Evolutionary conservation across 192 early-diverging fungal genomes (phyloP).

Genomic region (Cladochytrium replicatum): DNA sequence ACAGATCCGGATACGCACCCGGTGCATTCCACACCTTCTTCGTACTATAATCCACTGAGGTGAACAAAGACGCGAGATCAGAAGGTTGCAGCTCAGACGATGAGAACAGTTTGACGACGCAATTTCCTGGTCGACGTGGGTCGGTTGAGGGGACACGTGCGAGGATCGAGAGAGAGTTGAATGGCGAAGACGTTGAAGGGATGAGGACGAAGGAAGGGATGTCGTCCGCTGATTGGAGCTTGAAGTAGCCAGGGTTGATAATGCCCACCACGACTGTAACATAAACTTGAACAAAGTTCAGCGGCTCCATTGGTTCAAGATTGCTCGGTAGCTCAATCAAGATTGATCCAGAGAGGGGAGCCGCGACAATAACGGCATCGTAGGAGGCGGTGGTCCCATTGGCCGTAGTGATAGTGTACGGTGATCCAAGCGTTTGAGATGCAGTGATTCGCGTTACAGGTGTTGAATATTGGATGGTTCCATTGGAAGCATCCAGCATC

Average conservation of each 20-base stretch:
- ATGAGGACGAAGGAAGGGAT: constrained; percentile 6
- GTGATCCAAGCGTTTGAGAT: neutral
- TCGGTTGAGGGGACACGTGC: neutral
- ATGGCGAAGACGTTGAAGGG: constrained; percentile 1
- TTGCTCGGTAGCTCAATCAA: no score
- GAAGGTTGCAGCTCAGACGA: neutral
- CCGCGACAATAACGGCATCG: neutral
- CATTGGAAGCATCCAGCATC: constrained; percentile 6
- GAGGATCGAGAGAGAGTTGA: constrained; percentile 3
- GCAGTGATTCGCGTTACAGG: neutral
- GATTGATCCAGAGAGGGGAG: neutral
- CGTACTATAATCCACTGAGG: neutral
- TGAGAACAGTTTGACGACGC: constrained; percentile 10
- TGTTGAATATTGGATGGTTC: neutral
- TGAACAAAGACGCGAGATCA: neutral
- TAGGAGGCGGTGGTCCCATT: neutral
- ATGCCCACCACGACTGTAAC: constrained; percentile 6
- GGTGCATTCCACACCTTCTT: constrained; percentile 4
- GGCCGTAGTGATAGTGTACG: neutral
- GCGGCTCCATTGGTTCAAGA: neutral
- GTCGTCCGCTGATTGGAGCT: neutral
- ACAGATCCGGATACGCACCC: constrained; percentile 6
- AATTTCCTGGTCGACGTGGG: no score
- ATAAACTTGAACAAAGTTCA: neutral
- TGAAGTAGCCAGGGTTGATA: constrained; percentile 5